A percentile compares a stretch with the other conserved stretches of the same genome.
Evolutionary conservation across 1,139 yeast genomes (phyloP).

Genomic region (Zygoascus sp.): DNA sequence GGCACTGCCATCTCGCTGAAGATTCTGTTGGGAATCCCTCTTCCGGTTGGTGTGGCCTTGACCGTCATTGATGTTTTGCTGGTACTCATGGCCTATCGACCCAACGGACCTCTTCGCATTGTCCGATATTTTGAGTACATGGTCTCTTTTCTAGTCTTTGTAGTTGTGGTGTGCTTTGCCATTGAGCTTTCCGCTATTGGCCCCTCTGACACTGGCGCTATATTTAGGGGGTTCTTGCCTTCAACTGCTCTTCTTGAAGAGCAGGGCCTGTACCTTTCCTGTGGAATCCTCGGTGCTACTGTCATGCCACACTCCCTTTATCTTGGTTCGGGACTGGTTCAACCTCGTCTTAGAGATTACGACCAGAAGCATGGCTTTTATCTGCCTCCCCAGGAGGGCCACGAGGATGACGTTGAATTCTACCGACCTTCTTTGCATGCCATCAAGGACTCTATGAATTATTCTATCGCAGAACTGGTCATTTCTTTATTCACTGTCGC

Average conservation of each 20-base stretch:
- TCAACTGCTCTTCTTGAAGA: constrained; percentile 65
- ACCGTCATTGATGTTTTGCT: constrained; percentile 82
- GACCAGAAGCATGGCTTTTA: constrained; percentile 63
- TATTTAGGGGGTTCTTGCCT: constrained; percentile 75
- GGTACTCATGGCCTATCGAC: constrained; percentile 82
- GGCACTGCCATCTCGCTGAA: constrained; percentile 90
- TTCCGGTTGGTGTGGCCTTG: constrained; percentile 70
- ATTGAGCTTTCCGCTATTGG: constrained; percentile 62
- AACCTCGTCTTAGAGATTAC: constrained; percentile 77
- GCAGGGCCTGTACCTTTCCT: constrained; percentile 77
- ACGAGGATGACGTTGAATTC: constrained; percentile 29
- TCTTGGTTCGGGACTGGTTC: constrained; percentile 89
- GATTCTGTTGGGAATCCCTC: constrained; percentile 71
- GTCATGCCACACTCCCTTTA: constrained; percentile 97
- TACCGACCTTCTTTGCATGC: constrained; percentile 71
- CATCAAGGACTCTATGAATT: constrained; percentile 62
- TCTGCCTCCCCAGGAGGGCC: constrained; percentile 30
- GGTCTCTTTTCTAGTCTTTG: constrained; percentile 70
- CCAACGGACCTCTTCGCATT: constrained; percentile 76
- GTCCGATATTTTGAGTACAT: constrained; percentile 79
- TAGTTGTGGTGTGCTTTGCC: constrained; percentile 81
- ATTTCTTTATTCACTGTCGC: constrained; percentile 76
- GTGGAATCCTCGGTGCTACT: constrained; percentile 94
- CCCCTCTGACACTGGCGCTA: constrained; percentile 50
- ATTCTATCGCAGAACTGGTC: constrained; percentile 70